A percentile compares a stretch with the other conserved stretches of the same genome.
phyloP scores from a whole-genome alignment of 2,329 filamentous ascomycete species.

The Aureobasidium zeae region DNA sequence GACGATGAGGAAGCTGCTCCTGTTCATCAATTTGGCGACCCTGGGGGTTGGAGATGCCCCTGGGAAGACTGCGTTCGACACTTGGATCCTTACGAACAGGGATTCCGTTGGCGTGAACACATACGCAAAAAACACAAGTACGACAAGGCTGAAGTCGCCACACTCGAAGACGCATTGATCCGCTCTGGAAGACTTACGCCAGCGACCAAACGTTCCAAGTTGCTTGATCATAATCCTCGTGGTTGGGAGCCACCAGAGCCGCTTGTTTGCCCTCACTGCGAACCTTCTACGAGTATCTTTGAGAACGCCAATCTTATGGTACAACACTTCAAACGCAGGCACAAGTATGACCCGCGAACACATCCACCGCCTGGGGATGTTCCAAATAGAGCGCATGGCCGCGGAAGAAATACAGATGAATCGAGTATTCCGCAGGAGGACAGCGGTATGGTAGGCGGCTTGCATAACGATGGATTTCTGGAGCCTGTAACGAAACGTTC shows the following conservation, averaged over 20 bases:
- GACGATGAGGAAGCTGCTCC: conserved; percentile 11
- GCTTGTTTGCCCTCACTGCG: conserved; percentile 31
- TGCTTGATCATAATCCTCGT: conserved; percentile 11
- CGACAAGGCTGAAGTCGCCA: conserved; percentile 13
- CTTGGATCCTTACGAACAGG: conserved; percentile 20
- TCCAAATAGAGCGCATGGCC: not conserved
- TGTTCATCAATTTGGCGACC: not conserved
- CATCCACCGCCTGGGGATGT: conserved; percentile 16
- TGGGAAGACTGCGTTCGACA: conserved; percentile 23
- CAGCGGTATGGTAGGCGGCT: conserved; percentile 44
- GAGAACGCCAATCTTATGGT: conserved; percentile 20
- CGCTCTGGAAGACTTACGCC: conserved; percentile 5
- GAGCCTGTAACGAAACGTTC: conserved; percentile 29
- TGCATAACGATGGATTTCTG: conserved; percentile 62
- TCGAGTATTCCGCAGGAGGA: not conserved
- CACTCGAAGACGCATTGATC: not conserved
- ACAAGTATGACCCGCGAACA: conserved; percentile 33
- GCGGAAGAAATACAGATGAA: not conserved
- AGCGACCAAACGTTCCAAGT: not conserved
- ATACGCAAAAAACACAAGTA: conserved; percentile 25
- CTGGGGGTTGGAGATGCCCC: conserved; percentile 21
- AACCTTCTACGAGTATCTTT: conserved; percentile 35
- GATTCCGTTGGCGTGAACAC: conserved; percentile 28
- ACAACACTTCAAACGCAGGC: conserved; percentile 40
- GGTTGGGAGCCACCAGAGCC: conserved; percentile 17